Evolutionary conservation across 2,329 filamentous ascomycete genomes (phyloP).

Genomic region (Mycosphaerella arachidis): DNA sequence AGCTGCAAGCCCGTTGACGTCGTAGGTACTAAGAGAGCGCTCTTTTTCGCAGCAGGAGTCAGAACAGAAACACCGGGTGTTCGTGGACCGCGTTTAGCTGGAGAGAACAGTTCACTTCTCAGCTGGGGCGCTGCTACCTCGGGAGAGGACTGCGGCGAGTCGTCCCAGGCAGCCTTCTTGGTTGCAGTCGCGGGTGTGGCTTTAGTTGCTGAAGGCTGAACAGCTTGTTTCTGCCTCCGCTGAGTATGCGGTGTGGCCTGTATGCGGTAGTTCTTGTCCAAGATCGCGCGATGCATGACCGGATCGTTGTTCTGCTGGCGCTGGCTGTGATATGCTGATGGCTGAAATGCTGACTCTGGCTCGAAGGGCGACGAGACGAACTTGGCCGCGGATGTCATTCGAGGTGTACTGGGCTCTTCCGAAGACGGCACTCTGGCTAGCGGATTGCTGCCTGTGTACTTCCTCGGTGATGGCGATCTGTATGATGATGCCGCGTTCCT

Average conservation of each 20-base stretch:
- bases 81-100: constrained; percentile 46
- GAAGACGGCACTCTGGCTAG: constrained; percentile 19
- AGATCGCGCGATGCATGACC: constrained; percentile 73
- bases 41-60: constrained; percentile 53
- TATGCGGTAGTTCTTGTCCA: constrained; percentile 92
- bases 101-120: constrained; percentile 71
- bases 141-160: constrained; percentile 51
- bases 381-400: constrained; percentile 15
- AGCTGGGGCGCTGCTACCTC: constrained; percentile 77
- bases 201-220: constrained; percentile 19
- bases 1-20: constrained; percentile 34
- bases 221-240: constrained; percentile 22
- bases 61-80: constrained; percentile 81
- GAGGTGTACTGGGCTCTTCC: constrained; percentile 30
- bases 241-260: constrained; percentile 75
- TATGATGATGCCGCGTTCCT: constrained; percentile 19
- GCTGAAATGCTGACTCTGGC: constrained; percentile 41
- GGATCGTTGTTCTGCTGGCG: constrained; percentile 58
- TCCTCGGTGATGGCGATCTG: constrained; percentile 34
- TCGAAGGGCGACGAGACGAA: constrained; percentile 49
- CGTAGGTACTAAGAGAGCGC: constrained; percentile 18
- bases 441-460: constrained; percentile 40
- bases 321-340: constrained; percentile 28
- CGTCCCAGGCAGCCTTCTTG: constrained; percentile 35
- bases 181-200: constrained; percentile 38